phyloP scores from a whole-genome alignment of 2,329 filamentous ascomycete species.

The Emmonsiellopsis sp. region DNA sequence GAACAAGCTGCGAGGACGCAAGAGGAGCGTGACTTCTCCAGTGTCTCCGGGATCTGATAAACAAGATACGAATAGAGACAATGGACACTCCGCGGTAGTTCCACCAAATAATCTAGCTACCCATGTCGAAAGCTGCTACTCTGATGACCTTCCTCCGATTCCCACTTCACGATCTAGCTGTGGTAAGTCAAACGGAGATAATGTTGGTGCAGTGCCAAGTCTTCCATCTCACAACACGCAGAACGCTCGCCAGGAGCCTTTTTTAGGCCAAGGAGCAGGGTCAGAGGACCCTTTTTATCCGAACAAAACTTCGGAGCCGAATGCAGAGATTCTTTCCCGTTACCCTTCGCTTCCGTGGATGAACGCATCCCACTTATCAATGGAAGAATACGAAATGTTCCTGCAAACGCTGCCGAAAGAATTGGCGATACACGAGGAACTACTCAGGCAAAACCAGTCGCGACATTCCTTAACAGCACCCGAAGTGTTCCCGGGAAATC shows the following conservation, averaged over 20 bases:
- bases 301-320: constrained; percentile 16
- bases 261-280: constrained; percentile 17
- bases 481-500: background rate
- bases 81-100: background rate
- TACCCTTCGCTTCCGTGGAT: constrained; percentile 12
- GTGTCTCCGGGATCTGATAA: background rate
- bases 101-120: background rate
- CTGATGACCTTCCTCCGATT: background rate
- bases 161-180: background rate
- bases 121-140: background rate
- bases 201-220: constrained; percentile 21
- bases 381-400: background rate
- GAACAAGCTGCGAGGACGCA: background rate
- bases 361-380: background rate
- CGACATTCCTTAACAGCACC: background rate
- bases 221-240: constrained; percentile 22
- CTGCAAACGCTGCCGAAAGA: background rate
- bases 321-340: constrained; percentile 17
- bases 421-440: background rate
- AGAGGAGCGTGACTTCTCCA: constrained; percentile 6
- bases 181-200: constrained; percentile 8
- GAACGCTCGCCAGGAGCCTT: constrained; percentile 11
- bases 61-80: background rate
- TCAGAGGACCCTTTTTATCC: background rate
- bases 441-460: background rate